Evolutionary conservation across 1,139 yeast genomes (phyloP), one percentile per base, ranked within the genome.

Genomic region (Lodderomyces orthopsilosis): DNA sequence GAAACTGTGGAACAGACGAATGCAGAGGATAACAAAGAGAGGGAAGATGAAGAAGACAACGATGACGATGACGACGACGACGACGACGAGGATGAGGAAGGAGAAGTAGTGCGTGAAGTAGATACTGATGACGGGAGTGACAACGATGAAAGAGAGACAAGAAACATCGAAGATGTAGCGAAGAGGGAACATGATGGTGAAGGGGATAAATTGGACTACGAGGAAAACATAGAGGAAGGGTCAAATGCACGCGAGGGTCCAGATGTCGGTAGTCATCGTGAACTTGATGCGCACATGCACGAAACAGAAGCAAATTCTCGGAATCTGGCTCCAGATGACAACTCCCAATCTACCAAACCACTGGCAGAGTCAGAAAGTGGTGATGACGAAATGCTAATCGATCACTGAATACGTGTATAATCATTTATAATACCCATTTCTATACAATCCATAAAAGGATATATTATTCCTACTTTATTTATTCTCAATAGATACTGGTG

Each of bases 1-100:
- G 58, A 53, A 5, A 61, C 61, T 24, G 66, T 73, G 7, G 68
- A 62, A 35, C 49, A 54, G 19, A 61, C 70, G 23, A 62, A 63
- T 37, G 35, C 46, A 3, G 42, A 41, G 22, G 48, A 44, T 36
- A 55, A 32, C 13, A 37, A 38, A 18, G 32, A 13, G 13, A 47
- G 42, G 1, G 48, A 46, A 6, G 50, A 41, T 13, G 46, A 44
- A 6, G 50, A 46, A 9, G 51, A 43, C 2, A 48, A 43, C 13
- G 54, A 45, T 12, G 48, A 47, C 4, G 51, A 44, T 14, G 51
- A 49, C n/a, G 50, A 50, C 1, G 47, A 45, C 8, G 41, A 37
- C 14, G 52, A 51, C 13, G 45, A 35, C 7, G 48, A 42, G 13
- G 47, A 46, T 4, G 44, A 35, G 15, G 38, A 40, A 14, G 53